These are phyloP conservation scores for Zancudomyces culisetae DNA, from an alignment of 371 early-diverging fungal genomes.

Conservation along the genomic window DNA sequence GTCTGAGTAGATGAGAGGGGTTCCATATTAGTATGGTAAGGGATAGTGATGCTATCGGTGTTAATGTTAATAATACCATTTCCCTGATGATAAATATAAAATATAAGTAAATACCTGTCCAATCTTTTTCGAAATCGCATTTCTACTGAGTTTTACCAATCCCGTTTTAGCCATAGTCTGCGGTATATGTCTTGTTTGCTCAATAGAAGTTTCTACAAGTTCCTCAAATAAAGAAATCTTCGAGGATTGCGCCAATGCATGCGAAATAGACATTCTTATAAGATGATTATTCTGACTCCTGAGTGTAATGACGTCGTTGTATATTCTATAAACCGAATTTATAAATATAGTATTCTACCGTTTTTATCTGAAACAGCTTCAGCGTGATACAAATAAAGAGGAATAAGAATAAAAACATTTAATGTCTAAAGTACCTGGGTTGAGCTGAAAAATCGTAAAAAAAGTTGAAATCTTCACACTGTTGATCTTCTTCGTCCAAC, in stretches of 20 bases:
- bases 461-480: conserved; percentile 81
- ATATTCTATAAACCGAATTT: too few species aligned
- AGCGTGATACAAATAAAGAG: too few species aligned
- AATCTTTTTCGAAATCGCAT: conserved; percentile 64
- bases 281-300: conserved; percentile 54
- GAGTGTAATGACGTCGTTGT: conserved; percentile 54
- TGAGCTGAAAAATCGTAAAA: conserved; percentile 44
- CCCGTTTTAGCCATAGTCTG: conserved; percentile 65
- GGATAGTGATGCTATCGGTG: too few species aligned
- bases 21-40: too few species aligned
- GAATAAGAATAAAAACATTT: too few species aligned
- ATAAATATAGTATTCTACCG: too few species aligned
- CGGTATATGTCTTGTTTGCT: conserved; percentile 68
- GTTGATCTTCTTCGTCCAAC: conserved; percentile 45
- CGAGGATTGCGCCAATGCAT: conserved; percentile 71
- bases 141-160: conserved; percentile 52
- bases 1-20: too few species aligned
- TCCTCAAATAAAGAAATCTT: conserved; percentile 67
- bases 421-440: conserved; percentile 4
- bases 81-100: too few species aligned
- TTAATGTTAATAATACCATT: too few species aligned
- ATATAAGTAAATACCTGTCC: conserved; percentile 26
- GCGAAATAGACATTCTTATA: conserved; percentile 70
- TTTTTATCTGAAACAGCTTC: too few species aligned
- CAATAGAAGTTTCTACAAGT: conserved; percentile 62